A percentile compares a stretch with the other conserved stretches of the same genome.
phyloP scores from a whole-genome alignment of 768 basidiomycete species.

The Saitozyma sp. region DNA sequence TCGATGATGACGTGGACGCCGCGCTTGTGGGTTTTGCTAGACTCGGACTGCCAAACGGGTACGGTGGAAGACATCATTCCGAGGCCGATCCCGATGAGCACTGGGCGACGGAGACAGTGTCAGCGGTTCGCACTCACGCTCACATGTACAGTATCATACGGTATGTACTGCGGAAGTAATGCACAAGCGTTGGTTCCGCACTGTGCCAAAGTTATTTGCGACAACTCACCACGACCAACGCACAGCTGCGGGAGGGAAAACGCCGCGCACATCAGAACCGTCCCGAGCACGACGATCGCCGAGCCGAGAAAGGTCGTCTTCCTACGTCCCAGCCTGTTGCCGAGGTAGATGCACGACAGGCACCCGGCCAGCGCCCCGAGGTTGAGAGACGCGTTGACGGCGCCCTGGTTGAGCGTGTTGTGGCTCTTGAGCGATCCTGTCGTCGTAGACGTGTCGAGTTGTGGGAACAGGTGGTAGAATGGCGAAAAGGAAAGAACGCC shows the following conservation, averaged over 20 bases:
- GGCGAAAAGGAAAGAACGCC: constrained; percentile 18
- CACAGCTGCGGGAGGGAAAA: constrained; percentile 16
- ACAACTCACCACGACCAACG: constrained; percentile 17
- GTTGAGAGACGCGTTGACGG: constrained; percentile 17
- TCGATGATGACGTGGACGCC: constrained; percentile 31
- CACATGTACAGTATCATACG: neutral
- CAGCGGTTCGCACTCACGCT: neutral
- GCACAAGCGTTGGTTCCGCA: too few relatives aligned
- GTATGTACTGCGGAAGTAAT: too few relatives aligned
- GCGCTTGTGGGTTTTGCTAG: constrained; percentile 22
- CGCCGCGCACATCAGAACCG: constrained; percentile 16
- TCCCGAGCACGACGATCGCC: constrained; percentile 13
- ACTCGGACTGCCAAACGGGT: constrained; percentile 32
- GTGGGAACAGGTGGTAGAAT: constrained; percentile 20
- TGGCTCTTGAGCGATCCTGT: constrained; percentile 18
- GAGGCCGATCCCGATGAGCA: constrained; percentile 25
- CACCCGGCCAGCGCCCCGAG: constrained; percentile 22
- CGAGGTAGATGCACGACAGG: constrained; percentile 22
- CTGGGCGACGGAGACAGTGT: constrained; percentile 7
- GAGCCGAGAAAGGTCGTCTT: constrained; percentile 21
- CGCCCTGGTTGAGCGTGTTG: constrained; percentile 24
- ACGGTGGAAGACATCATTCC: constrained; percentile 27
- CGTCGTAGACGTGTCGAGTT: constrained; percentile 22
- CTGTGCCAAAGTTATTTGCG: too few relatives aligned
- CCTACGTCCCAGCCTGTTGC: constrained; percentile 23